These are phyloP conservation scores for Debaryomyces prosopidis DNA, from an alignment of 805 yeast genomes.

Conservation along the genomic window DNA sequence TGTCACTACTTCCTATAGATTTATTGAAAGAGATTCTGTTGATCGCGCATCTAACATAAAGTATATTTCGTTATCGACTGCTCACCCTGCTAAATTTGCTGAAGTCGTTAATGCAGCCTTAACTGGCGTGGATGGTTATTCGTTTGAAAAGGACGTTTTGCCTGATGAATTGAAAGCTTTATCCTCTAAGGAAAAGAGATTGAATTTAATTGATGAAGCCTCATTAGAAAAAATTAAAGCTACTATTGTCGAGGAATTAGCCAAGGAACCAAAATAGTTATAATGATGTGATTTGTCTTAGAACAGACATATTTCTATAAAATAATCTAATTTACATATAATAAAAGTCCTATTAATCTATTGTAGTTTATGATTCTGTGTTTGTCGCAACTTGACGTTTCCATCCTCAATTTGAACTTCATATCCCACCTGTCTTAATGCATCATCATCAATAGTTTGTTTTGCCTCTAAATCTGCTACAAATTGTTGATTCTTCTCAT, in stretches of 20 bases:
- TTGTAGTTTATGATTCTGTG: slow-evolving; percentile 3
- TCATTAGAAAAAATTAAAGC: slow-evolving; percentile 73
- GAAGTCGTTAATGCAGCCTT: slow-evolving; percentile 91
- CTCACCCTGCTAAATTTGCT: slow-evolving; percentile 98
- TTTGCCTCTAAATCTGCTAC: slow-evolving; percentile 78
- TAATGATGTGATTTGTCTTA: not conserved
- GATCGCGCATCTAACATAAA: slow-evolving; percentile 38
- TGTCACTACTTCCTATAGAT: slow-evolving; percentile 70
- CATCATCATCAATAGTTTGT: slow-evolving; percentile 56
- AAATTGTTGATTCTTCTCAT: slow-evolving; percentile 70
- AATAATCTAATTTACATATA: too few relatives aligned
- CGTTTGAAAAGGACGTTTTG: slow-evolving; percentile 83
- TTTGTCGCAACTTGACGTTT: slow-evolving; percentile 53
- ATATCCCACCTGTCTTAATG: slow-evolving; percentile 69
- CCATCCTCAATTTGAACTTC: slow-evolving; percentile 76
- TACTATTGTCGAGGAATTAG: slow-evolving; percentile 71
- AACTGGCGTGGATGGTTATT: slow-evolving; percentile 63
- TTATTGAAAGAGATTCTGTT: slow-evolving; percentile 50
- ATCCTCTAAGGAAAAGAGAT: slow-evolving; percentile 70
- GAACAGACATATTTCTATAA: too few relatives aligned
- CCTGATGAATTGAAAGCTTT: slow-evolving; percentile 84
- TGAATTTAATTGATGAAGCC: slow-evolving; percentile 67
- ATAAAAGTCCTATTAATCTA: not conserved
- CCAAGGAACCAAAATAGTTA: slow-evolving; percentile 14
- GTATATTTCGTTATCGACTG: slow-evolving; percentile 85